phyloP scores from a whole-genome alignment of 2,329 filamentous ascomycete genomes.

The Ceratocystis albifundus region DNA sequence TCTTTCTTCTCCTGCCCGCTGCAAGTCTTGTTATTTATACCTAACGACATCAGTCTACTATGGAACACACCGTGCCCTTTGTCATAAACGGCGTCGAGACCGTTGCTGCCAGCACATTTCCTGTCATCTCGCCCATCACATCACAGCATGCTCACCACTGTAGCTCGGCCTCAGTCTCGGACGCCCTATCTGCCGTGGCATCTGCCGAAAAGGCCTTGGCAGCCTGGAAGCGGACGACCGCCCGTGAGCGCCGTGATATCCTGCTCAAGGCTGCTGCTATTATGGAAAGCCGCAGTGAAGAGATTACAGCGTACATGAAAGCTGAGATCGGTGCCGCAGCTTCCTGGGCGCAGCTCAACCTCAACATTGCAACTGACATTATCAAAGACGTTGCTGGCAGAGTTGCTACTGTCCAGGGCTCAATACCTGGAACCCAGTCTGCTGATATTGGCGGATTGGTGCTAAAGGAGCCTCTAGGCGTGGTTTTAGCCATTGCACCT shows the following conservation, averaged over 20 bases:
- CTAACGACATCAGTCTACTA: not conserved
- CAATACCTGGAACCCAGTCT: slow-evolving; percentile 30
- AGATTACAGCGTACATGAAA: slow-evolving; percentile 49
- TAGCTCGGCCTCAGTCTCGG: slow-evolving; percentile 43
- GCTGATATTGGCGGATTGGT: slow-evolving; percentile 45
- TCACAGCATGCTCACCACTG: slow-evolving; percentile 44
- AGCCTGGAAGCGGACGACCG: slow-evolving; percentile 54
- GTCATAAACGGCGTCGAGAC: slow-evolving; percentile 38
- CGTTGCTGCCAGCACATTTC: slow-evolving; percentile 38
- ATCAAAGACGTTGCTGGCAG: slow-evolving; percentile 37
- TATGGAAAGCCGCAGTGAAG: slow-evolving; percentile 46
- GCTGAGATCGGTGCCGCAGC: slow-evolving; percentile 36
- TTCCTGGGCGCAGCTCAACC: slow-evolving; percentile 35
- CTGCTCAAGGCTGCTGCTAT: slow-evolving; percentile 58
- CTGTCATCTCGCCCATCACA: slow-evolving; percentile 45
- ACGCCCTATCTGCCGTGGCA: slow-evolving; percentile 42
- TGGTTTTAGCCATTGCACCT: slow-evolving; percentile 66
- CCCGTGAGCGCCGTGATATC: slow-evolving; percentile 53
- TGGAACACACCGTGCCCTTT: slow-evolving; percentile 30
- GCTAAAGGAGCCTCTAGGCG: slow-evolving; percentile 65
- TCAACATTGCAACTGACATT: slow-evolving; percentile 31
- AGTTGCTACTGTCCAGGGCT: slow-evolving; percentile 32
- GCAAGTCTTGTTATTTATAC: not conserved
- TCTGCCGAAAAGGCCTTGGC: slow-evolving; percentile 56
- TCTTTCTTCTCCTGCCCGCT: too few species aligned